Evolutionary conservation across 495 filamentous ascomycete species (phyloP).

Genomic region (Penicillium coffeae): DNA sequence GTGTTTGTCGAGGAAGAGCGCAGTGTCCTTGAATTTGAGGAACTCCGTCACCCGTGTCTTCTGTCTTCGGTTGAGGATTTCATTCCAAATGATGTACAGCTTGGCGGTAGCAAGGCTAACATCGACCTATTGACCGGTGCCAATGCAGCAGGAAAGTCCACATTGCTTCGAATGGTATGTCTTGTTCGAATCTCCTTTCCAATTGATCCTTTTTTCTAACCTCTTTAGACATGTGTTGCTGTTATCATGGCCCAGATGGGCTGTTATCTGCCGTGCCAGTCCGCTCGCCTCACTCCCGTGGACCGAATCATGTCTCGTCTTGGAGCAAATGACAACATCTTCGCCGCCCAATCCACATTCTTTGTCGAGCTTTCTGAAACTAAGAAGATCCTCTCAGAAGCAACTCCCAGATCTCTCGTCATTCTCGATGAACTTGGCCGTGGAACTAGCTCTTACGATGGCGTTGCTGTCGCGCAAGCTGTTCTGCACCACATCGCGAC

Average conservation of each 20-base stretch:
- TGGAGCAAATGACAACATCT: slow-evolving; percentile 98
- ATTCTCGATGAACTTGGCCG: slow-evolving; percentile 97
- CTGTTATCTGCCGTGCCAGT: slow-evolving; percentile 81
- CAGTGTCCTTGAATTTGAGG: slow-evolving; percentile 83
- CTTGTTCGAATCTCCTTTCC: neutral
- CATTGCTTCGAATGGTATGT: slow-evolving; percentile 90
- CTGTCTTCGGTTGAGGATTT: slow-evolving; percentile 84
- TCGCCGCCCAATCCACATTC: slow-evolving; percentile 96
- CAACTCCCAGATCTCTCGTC: slow-evolving; percentile 89
- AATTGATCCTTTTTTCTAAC: slow-evolving; percentile 2
- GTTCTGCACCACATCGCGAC: slow-evolving; percentile 93
- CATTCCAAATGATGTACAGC: slow-evolving; percentile 90
- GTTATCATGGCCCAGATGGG: slow-evolving; percentile 99
- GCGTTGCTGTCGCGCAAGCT: slow-evolving; percentile 92
- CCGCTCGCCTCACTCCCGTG: slow-evolving; percentile 82
- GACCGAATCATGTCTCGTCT: slow-evolving; percentile 99
- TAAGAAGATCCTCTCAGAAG: slow-evolving; percentile 96
- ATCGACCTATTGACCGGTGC: slow-evolving; percentile 93
- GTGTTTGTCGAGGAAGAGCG: slow-evolving; percentile 77
- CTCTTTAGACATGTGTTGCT: slow-evolving; percentile 73
- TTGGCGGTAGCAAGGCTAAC: slow-evolving; percentile 76
- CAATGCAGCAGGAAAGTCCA: slow-evolving; percentile 98
- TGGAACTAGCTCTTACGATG: slow-evolving; percentile 91
- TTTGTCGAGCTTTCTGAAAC: slow-evolving; percentile 98
- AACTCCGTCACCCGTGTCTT: slow-evolving; percentile 94